Percentiles rank a stretch among this genome's conserved stretches.
Conservation (phyloP, 176 grass and related monocot genomes). For the Pharus latifolius region DNA sequence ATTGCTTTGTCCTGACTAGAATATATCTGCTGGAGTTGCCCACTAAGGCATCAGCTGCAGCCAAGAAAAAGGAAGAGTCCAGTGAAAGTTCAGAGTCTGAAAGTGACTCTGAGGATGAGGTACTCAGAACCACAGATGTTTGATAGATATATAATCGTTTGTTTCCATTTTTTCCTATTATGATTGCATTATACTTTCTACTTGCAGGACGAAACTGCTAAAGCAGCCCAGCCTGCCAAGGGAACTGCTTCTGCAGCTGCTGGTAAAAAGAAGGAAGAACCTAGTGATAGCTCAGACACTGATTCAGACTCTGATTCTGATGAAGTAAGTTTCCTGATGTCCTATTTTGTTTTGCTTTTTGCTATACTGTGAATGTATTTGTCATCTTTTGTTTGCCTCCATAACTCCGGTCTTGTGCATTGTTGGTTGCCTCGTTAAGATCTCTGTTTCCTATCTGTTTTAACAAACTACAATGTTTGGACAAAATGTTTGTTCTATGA, state of each 20-base stretch:
- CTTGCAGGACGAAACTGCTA: slow-evolving; percentile 17
- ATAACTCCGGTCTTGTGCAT: no score
- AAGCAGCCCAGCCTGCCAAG: slow-evolving; percentile 24
- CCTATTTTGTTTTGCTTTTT: no score
- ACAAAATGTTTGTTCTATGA: no score
- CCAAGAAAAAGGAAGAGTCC: slow-evolving; percentile 29
- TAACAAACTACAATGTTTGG: no score
- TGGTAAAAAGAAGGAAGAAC: slow-evolving; percentile 29
- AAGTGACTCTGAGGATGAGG: slow-evolving; percentile 26
- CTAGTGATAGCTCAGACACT: slow-evolving; percentile 38
- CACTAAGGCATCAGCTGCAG: neutral
- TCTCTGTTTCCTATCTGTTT: no score
- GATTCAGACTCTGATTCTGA: slow-evolving; percentile 31
- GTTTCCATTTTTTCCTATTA: neutral
- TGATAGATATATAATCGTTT: neutral
- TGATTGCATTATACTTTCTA: neutral
- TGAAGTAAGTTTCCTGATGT: slow-evolving; percentile 26
- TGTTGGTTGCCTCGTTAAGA: no score
- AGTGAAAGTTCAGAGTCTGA: slow-evolving; percentile 37
- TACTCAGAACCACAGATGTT: neutral
- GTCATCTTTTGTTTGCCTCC: no score
- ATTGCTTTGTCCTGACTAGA: neutral
- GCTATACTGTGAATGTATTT: no score
- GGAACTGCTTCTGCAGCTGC: no score
- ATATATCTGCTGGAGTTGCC: slow-evolving; percentile 4